Evolutionary conservation across 768 basidiomycete genomes (phyloP).

Genomic region (Auriscalpium orientale): DNA sequence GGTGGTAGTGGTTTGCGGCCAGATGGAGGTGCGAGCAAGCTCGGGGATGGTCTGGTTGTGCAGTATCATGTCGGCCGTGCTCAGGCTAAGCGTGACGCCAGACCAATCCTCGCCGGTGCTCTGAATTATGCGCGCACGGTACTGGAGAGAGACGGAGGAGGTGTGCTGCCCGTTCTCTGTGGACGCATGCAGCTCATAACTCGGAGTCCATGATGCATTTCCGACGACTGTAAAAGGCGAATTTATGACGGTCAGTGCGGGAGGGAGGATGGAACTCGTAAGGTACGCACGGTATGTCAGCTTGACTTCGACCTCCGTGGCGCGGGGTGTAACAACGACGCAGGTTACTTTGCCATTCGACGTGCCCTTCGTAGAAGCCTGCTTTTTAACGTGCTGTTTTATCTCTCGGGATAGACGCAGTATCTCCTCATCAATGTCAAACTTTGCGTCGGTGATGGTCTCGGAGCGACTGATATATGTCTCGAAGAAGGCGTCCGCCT

Average conservation of each 20-base stretch:
- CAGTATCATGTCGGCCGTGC: constrained; percentile 39
- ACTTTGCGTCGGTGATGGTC: constrained; percentile 27
- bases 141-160: constrained; percentile 40
- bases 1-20: background rate
- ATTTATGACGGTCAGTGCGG: background rate
- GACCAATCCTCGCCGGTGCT: constrained; percentile 57
- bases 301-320: constrained; percentile 33
- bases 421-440: constrained; percentile 29
- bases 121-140: constrained; percentile 47
- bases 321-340: constrained; percentile 34
- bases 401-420: constrained; percentile 31
- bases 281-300: constrained; percentile 43
- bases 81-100: constrained; percentile 41
- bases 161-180: constrained; percentile 35
- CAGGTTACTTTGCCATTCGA: constrained; percentile 29
- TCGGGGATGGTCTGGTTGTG: constrained; percentile 25
- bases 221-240: constrained; percentile 35
- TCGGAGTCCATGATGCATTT: constrained; percentile 43
- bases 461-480: constrained; percentile 32
- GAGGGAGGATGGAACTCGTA: background rate
- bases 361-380: constrained; percentile 14
- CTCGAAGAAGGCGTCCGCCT: constrained; percentile 36
- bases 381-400: constrained; percentile 26
- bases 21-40: constrained; percentile 5
- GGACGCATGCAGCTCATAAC: constrained; percentile 52